phyloP scores from a whole-genome alignment of 306 rosid species.

The Dryas drummondii region DNA sequence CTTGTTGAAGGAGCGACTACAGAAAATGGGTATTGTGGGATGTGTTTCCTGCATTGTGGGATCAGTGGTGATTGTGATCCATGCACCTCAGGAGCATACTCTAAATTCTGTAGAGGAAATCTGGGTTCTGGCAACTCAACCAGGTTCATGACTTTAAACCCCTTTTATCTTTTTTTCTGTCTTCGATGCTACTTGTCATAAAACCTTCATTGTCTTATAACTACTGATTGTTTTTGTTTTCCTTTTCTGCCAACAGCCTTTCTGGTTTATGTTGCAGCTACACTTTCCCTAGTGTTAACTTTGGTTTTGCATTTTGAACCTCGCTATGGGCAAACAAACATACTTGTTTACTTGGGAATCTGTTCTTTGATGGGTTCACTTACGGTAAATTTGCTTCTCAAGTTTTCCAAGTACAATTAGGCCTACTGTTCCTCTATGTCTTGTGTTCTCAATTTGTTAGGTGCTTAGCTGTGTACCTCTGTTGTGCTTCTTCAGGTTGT shows the following conservation, averaged over 20 bases:
- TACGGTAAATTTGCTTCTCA: constrained; percentile 51
- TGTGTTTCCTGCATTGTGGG: constrained; percentile 87
- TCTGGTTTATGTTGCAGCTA: constrained; percentile 55
- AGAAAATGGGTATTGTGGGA: constrained; percentile 83
- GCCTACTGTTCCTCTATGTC: not conserved
- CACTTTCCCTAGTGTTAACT: constrained; percentile 63
- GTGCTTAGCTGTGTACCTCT: constrained; percentile 9
- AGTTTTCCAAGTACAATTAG: not conserved
- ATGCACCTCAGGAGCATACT: constrained; percentile 87
- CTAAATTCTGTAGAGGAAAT: constrained; percentile 76
- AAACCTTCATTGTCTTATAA: not conserved
- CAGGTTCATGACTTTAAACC: constrained; percentile 46
- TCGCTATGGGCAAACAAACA: constrained; percentile 74
- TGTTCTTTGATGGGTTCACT: constrained; percentile 91
- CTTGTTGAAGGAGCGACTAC: constrained; percentile 73
- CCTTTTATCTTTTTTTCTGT: not conserved
- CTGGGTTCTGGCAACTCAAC: constrained; percentile 85
- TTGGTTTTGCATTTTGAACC: constrained; percentile 83
- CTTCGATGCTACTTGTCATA: not conserved
- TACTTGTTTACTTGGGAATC: constrained; percentile 84
- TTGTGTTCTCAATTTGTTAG: constrained; percentile 1
- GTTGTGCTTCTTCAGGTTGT: constrained; percentile 58
- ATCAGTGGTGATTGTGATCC: constrained; percentile 83
- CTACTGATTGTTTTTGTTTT: constrained; percentile 17
- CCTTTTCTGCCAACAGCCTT: constrained; percentile 51